Evolutionary conservation across 371 early-diverging fungal genomes (phyloP).

Genomic region (Syncephalastrum sp.): DNA sequence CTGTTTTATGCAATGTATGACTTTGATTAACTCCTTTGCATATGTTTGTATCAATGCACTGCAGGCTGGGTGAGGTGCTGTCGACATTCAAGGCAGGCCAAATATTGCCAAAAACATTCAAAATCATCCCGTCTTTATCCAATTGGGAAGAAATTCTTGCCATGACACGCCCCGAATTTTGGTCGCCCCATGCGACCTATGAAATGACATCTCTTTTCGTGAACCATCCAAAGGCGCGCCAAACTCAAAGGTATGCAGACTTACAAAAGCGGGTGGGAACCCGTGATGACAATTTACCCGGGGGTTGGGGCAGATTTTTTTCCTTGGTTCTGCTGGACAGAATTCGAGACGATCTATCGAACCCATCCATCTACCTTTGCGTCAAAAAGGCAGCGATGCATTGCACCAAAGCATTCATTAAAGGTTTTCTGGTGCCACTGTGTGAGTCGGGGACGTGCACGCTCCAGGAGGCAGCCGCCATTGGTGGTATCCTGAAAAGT

Average conservation of each 20-base stretch:
- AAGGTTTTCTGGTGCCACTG: constrained; percentile 95
- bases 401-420: constrained; percentile 79
- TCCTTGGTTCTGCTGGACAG: constrained; percentile 83
- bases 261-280: too few species aligned
- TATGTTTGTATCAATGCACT: too few species aligned
- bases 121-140: constrained; percentile 91
- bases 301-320: constrained; percentile 61
- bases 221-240: constrained; percentile 88
- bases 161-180: constrained; percentile 86
- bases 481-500: constrained; percentile 91
- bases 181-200: constrained; percentile 96
- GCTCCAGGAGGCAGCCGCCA: constrained; percentile 93
- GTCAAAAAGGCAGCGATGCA: too few species aligned
- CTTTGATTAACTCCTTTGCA: too few species aligned
- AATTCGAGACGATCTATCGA: constrained; percentile 81
- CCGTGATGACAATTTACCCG: too few species aligned
- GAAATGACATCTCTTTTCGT: constrained; percentile 96
- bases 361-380: too few species aligned
- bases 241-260: constrained; percentile 60
- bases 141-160: constrained; percentile 97
- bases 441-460: constrained; percentile 94
- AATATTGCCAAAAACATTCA: constrained; percentile 94
- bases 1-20: too few species aligned
- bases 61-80: constrained; percentile 80
- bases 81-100: constrained; percentile 94